Base-by-base conservation (phyloP, 768 basidiomycete genomes). In the Auriculariales sp. region DNA sequence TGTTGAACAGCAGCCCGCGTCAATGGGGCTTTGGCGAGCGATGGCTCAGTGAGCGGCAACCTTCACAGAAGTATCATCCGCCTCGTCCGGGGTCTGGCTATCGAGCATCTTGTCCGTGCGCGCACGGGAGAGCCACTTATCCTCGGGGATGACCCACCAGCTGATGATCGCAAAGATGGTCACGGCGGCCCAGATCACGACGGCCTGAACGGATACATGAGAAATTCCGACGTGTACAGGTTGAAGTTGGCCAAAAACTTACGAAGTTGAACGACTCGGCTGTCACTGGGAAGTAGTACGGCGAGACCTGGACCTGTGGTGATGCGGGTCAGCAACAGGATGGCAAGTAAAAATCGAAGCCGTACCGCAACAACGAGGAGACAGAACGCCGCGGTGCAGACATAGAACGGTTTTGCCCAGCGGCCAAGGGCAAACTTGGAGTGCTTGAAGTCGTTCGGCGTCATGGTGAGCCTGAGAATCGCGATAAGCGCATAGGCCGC, bases 401-500 rank as follows among this genome's bases (percentile, higher is more conserved):
- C 53, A 60, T 89, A 91, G 63, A 89, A 83, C 3, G 76, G 73
- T 50, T 71, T 77, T 5, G 76, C 72, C 56, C 74, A 78, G 49
- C 65, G 71, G 3, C 88, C 88, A 25, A 89, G 71, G 50, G 68
- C 73, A 66, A 87, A 92, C 54, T 77, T 74, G 11, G 87, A 87
- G 6, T 72, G 66, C 54, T 74, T 74, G 67, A 93, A 93, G 29
- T 73, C 67, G 55, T 81, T 62, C 10, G 81, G 87, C 1, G 91
- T 93, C 71, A 81, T 71, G n/a, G 76, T 76, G 17, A 92, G 64
- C 28, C 86, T 76, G 28, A 92, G 70, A 2, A 84, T 59, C 7
- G 83, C 77, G 52, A 93, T 90, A 36, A 93, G 69, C 0, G 79
- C 86, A 59, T 93, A 93, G 2, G 88, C 85, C 0, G 89, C 87